Evolutionary conservation across 805 yeast species (phyloP).

Genomic region (Soucietia sequanensis): DNA sequence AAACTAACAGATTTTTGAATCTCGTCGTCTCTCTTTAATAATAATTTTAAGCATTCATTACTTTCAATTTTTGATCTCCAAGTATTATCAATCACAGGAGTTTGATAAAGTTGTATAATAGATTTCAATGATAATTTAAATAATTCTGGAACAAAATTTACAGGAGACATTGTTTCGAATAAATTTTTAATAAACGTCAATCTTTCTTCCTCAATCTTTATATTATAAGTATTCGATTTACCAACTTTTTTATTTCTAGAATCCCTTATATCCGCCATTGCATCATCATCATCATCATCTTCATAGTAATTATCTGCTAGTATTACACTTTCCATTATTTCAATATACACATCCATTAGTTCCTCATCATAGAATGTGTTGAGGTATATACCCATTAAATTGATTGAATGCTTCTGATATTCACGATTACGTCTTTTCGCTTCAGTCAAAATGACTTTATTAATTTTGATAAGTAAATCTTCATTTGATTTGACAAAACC

Average conservation of each 20-base stretch:
- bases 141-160: not conserved
- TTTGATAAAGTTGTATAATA: constrained; percentile 19
- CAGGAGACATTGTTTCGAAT: constrained; percentile 24
- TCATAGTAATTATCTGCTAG: constrained; percentile 40
- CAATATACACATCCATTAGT: constrained; percentile 37
- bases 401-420: constrained; percentile 59
- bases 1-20: constrained; percentile 4
- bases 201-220: constrained; percentile 50
- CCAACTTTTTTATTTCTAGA: constrained; percentile 28
- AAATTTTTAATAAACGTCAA: constrained; percentile 35
- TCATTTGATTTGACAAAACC: constrained; percentile 21
- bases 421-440: constrained; percentile 62
- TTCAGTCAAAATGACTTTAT: constrained; percentile 53
- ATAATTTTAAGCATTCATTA: constrained; percentile 37
- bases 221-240: constrained; percentile 27
- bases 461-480: constrained; percentile 35
- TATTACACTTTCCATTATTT: constrained; percentile 25
- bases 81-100: constrained; percentile 37
- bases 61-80: constrained; percentile 61
- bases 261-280: constrained; percentile 16
- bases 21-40: constrained; percentile 9
- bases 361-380: constrained; percentile 33
- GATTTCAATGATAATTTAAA: not conserved
- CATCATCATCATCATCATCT: constrained; percentile 28
- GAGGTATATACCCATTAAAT: constrained; percentile 52